phyloP scores from a whole-genome alignment of 83 land plant genomes.

The Thuja plicata region DNA sequence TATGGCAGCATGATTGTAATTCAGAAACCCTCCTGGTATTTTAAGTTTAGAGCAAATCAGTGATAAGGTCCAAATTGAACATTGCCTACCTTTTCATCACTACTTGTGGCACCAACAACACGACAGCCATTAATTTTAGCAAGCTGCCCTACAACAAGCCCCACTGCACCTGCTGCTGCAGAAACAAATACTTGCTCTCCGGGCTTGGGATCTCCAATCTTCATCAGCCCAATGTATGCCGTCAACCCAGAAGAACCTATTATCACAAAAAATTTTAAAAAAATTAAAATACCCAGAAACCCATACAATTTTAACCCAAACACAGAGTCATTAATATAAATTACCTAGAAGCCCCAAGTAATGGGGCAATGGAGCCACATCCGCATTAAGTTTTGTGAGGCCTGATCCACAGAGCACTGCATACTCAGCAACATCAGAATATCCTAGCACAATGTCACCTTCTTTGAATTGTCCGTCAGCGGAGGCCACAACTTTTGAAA shows the following conservation, averaged over 20 bases:
- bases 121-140: slow-evolving; percentile 65
- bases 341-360: slow-evolving; percentile 74
- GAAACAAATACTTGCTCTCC: slow-evolving; percentile 54
- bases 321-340: background rate
- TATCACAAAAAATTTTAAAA: background rate
- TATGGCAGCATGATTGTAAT: background rate
- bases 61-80: background rate
- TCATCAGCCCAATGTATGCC: slow-evolving; percentile 43
- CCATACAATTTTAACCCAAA: background rate
- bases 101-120: slow-evolving; percentile 52
- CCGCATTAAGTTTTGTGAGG: slow-evolving; percentile 42
- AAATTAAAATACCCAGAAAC: background rate
- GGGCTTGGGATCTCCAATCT: slow-evolving; percentile 30
- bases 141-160: slow-evolving; percentile 55
- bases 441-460: slow-evolving; percentile 51
- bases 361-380: slow-evolving; percentile 48
- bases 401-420: slow-evolving; percentile 36
- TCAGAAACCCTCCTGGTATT: background rate
- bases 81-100: slow-evolving; percentile 49
- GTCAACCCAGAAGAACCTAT: slow-evolving; percentile 42
- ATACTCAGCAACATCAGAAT: slow-evolving; percentile 66
- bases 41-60: background rate
- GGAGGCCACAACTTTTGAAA: slow-evolving; percentile 61
- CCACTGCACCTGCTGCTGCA: slow-evolving; percentile 71
- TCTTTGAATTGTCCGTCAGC: slow-evolving; percentile 56